These are phyloP conservation scores for Coniophora puteana DNA, from an alignment of 1,284 basidiomycete genomes.

Conservation along the genomic window DNA sequence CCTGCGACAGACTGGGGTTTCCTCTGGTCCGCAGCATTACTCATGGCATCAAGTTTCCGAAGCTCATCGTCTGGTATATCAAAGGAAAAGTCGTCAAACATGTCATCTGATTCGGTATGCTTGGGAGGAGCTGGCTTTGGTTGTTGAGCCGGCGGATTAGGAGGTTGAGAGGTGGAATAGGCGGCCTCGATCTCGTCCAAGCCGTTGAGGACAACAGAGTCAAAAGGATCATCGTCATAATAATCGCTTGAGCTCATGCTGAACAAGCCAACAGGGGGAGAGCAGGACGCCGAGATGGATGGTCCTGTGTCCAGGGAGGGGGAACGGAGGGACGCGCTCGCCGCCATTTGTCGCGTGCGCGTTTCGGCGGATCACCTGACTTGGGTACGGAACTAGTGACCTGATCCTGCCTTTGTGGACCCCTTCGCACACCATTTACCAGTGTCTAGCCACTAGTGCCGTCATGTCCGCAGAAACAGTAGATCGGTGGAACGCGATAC, in stretches of 20 bases:
- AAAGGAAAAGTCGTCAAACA: conserved; percentile 53
- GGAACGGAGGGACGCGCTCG: not conserved
- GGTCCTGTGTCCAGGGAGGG: conserved; percentile 1
- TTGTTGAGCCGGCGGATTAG: conserved; percentile 8
- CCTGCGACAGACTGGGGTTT: conserved; percentile 34
- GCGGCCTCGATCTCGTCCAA: conserved; percentile 68
- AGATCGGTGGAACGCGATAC: conserved; percentile 70
- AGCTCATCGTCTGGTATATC: conserved; percentile 55
- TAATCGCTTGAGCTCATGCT: conserved; percentile 70
- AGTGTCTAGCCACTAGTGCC: not conserved
- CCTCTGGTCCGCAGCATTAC: conserved; percentile 39
- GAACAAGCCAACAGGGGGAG: too few relatives aligned
- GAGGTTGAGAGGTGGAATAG: conserved; percentile 25
- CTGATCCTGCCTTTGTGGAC: not conserved
- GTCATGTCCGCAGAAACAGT: conserved; percentile 61
- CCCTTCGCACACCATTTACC: not conserved
- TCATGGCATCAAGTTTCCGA: conserved; percentile 46
- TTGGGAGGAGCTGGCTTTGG: conserved; percentile 13
- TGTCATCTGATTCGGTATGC: conserved; percentile 34
- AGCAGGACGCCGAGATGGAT: conserved; percentile 1
- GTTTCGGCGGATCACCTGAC: conserved; percentile 7
- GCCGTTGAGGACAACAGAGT: conserved; percentile 45
- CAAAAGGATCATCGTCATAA: conserved; percentile 45
- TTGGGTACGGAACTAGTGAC: conserved; percentile 12
- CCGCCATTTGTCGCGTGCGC: not conserved